phyloP scores from a whole-genome alignment of 768 basidiomycete species.

The Suillus subaureus region DNA sequence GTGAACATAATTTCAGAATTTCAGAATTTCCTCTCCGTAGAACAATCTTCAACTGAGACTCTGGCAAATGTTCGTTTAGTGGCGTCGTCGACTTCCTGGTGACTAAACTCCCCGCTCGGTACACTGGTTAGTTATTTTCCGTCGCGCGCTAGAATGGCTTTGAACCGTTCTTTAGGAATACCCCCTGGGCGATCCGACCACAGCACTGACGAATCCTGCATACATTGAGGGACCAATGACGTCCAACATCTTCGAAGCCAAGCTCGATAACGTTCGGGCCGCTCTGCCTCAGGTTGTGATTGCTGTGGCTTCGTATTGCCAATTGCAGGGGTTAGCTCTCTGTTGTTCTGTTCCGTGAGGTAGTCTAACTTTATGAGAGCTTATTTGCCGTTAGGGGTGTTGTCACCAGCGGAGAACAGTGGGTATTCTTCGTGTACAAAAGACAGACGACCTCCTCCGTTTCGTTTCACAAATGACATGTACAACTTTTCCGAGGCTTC shows the following conservation, averaged over 20 bases:
- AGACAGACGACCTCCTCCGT: no score
- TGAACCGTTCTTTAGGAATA: slow-evolving; percentile 13
- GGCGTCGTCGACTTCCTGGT: slow-evolving; percentile 16
- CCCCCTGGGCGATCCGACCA: slow-evolving; percentile 17
- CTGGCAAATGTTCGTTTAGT: slow-evolving; percentile 20
- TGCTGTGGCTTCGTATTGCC: slow-evolving; percentile 16
- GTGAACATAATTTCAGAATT: slow-evolving; percentile 27
- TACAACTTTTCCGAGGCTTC: no score
- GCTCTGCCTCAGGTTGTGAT: slow-evolving; percentile 18
- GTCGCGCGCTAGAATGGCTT: background rate
- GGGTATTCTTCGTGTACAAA: background rate
- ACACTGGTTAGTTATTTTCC: slow-evolving; percentile 9
- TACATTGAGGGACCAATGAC: slow-evolving; percentile 1
- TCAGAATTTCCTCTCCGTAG: slow-evolving; percentile 25
- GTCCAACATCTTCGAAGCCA: slow-evolving; percentile 22
- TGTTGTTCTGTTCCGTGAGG: background rate
- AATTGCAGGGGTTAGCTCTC: slow-evolving; percentile 5
- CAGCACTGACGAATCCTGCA: background rate
- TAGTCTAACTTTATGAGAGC: background rate
- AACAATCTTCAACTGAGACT: slow-evolving; percentile 14
- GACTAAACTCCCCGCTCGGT: slow-evolving; percentile 15
- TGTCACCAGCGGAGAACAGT: background rate
- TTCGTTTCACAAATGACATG: no score
- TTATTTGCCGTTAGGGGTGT: background rate
- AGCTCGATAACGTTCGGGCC: slow-evolving; percentile 20